Conservation (phyloP, 2,329 filamentous ascomycete genomes). For the Pseudocercospora macadamiae region DNA sequence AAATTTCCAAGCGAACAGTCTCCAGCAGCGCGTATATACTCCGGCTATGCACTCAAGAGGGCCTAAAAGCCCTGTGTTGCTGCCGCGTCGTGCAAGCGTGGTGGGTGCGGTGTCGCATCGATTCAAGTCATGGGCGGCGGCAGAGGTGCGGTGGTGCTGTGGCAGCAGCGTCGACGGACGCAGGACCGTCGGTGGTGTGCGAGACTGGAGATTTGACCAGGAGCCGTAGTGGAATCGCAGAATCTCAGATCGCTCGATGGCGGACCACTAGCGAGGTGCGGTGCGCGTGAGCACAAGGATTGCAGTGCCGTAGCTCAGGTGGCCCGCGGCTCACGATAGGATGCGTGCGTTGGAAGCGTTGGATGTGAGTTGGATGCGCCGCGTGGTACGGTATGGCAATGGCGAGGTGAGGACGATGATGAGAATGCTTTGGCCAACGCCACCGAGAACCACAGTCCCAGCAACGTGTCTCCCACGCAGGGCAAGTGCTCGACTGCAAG, state of each 20-base stretch:
- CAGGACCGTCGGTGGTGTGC: not conserved
- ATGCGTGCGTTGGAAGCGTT: too few relatives aligned
- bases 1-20: conserved; percentile 1
- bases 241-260: not conserved
- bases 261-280: not conserved
- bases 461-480: too few relatives aligned
- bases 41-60: not conserved
- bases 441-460: not conserved
- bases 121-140: conserved; percentile 1
- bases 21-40: not conserved
- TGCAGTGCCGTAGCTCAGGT: not conserved
- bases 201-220: not conserved
- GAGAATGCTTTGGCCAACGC: not conserved
- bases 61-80: conserved; percentile 27
- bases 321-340: not conserved
- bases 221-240: not conserved
- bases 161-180: not conserved
- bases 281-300: not conserved
- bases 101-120: conserved; percentile 3
- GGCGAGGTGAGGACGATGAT: not conserved
- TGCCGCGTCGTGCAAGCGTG: conserved; percentile 3
- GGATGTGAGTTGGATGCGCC: not conserved
- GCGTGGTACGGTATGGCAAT: not conserved
- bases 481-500: too few relatives aligned
- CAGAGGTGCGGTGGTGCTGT: not conserved